phyloP scores from a whole-genome alignment of 495 filamentous ascomycete species.

The Neurospora sp. region DNA sequence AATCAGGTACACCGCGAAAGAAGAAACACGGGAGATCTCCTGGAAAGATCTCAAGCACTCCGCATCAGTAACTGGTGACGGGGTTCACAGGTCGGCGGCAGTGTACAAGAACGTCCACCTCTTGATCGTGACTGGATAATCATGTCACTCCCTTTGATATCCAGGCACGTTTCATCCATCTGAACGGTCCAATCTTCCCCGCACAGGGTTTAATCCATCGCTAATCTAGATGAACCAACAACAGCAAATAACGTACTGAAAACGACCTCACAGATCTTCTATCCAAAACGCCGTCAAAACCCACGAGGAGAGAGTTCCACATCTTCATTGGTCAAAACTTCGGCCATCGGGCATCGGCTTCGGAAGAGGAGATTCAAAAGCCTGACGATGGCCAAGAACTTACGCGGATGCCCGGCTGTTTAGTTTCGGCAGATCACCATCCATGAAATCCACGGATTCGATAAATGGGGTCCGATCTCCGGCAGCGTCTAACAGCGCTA shows the following conservation, averaged over 20 bases:
- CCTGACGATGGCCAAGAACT: not conserved
- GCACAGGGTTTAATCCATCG: no score
- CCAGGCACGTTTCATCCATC: not conserved
- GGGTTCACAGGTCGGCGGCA: no score
- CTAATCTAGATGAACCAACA: not conserved
- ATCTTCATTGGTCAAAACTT: not conserved
- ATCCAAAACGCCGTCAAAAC: not conserved
- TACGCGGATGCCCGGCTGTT: not conserved
- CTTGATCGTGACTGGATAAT: not conserved
- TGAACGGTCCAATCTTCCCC: not conserved
- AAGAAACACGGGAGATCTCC: not conserved
- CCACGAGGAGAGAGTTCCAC: not conserved
- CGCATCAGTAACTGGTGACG: no score
- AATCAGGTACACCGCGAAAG: not conserved
- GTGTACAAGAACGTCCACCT: not conserved
- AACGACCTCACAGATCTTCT: not conserved
- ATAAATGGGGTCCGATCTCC: not conserved
- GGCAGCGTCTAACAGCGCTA: not conserved
- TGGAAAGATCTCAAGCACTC: not conserved
- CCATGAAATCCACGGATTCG: not conserved
- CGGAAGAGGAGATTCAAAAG: not conserved
- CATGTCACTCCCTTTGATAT: not conserved
- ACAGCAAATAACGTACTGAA: not conserved
- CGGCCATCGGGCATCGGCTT: not conserved
- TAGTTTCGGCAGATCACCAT: not conserved